Percentiles rank a stretch among this genome's conserved stretches.
Evolutionary conservation across 345 rosid species (phyloP).

Genomic region (Boechera divaricarpa): DNA sequence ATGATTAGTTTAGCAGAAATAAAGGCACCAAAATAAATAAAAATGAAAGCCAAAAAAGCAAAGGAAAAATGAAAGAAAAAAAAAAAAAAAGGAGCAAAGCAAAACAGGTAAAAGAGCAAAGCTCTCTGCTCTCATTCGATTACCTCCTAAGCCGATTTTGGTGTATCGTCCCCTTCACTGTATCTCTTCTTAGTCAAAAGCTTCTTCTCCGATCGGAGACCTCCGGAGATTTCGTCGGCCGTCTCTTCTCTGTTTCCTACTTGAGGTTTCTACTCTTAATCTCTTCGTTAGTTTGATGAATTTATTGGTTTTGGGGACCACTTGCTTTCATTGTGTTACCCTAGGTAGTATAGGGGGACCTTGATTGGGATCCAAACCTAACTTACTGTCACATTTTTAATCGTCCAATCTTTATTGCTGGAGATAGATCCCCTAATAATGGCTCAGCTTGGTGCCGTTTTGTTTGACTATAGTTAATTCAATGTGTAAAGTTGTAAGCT

Average conservation of each 20-base stretch:
- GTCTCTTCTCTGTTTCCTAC: constrained; percentile 9
- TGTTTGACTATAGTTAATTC: constrained; percentile 5
- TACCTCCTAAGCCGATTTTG: constrained; percentile 15
- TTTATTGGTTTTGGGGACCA: constrained; percentile 36
- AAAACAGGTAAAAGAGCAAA: not conserved
- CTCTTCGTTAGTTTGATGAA: not conserved
- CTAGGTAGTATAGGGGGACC: constrained; percentile 26
- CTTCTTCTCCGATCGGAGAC: constrained; percentile 20
- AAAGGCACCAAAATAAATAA: not conserved
- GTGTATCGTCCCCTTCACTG: constrained; percentile 24
- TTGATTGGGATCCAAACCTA: constrained; percentile 44
- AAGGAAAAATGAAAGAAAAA: not conserved
- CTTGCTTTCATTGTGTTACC: constrained; percentile 16
- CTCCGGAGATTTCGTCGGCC: not conserved
- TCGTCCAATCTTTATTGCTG: constrained; percentile 15
- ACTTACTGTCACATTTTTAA: constrained; percentile 31
- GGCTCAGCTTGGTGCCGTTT: constrained; percentile 19
- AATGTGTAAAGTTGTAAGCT: constrained; percentile 12
- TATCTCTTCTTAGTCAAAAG: constrained; percentile 25
- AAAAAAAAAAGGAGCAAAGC: not conserved
- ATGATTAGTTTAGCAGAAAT: not conserved
- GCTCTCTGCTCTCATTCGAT: constrained; percentile 8
- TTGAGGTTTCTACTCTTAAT: constrained; percentile 26
- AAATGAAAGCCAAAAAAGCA: not conserved
- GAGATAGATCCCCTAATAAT: not conserved